A percentile compares a stretch with the other conserved stretches of the same genome.
Evolutionary conservation across 495 filamentous ascomycete species (phyloP).

Genomic region (Neurospora sp.): DNA sequence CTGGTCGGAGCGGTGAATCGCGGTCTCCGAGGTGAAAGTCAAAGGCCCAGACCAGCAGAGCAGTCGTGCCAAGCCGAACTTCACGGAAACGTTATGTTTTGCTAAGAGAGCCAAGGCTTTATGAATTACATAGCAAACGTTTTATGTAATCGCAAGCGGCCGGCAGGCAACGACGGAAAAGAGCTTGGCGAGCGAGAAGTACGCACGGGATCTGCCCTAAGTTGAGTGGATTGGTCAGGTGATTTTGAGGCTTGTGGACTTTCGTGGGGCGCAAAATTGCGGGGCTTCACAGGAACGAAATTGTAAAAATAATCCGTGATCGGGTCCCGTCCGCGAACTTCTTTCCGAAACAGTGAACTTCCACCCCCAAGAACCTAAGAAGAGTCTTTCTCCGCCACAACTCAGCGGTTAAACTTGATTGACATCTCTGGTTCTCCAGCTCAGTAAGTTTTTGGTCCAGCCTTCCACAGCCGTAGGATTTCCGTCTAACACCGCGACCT

Average conservation of each 20-base stretch:
- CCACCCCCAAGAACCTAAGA: conserved; percentile 34
- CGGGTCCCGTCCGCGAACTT: conserved; percentile 5
- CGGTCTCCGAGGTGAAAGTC: not conserved
- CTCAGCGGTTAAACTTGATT: conserved; percentile 46
- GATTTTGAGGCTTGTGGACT: conserved; percentile 5
- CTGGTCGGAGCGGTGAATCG: not conserved
- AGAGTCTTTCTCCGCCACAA: conserved; percentile 48
- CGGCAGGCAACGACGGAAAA: not conserved
- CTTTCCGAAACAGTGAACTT: conserved; percentile 10
- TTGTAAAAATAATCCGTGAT: conserved; percentile 22
- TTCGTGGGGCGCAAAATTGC: conserved; percentile 15
- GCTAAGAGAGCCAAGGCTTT: not conserved
- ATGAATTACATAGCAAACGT: not conserved
- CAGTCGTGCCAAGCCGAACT: not conserved
- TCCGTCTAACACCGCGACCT: not conserved
- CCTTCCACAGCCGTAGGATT: not conserved
- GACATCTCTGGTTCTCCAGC: conserved; percentile 44
- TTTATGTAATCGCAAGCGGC: not conserved
- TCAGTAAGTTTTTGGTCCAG: conserved; percentile 19
- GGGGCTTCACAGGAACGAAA: conserved; percentile 22
- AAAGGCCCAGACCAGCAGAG: not conserved
- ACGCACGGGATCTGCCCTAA: conserved; percentile 20
- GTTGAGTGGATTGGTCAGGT: conserved; percentile 12
- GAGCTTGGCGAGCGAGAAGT: not conserved
- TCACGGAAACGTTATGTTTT: not conserved